Evolutionary conservation across 176 grass and related monocot genomes (phyloP).

Genomic region (Triticum monococcum): DNA sequence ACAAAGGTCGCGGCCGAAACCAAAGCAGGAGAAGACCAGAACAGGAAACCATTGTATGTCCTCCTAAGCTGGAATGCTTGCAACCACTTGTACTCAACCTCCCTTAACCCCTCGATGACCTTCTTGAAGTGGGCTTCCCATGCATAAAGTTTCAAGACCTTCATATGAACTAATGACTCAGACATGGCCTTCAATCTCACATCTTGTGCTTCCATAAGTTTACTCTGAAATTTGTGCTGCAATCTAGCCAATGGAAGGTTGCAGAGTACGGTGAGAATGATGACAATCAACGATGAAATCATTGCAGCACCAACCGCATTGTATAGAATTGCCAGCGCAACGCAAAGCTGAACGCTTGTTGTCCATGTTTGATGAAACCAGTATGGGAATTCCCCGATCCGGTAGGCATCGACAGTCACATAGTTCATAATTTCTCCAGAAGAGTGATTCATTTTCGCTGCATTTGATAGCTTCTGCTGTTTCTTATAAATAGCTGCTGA

Average conservation of each 20-base stretch:
- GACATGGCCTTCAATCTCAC: slow-evolving; percentile 79
- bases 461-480: slow-evolving; percentile 74
- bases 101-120: slow-evolving; percentile 64
- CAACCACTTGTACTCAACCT: slow-evolving; percentile 75
- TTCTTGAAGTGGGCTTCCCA: slow-evolving; percentile 95
- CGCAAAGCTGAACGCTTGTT: slow-evolving; percentile 71
- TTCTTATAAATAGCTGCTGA: slow-evolving; percentile 87
- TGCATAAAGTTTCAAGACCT: slow-evolving; percentile 87
- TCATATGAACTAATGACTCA: slow-evolving; percentile 78
- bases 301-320: slow-evolving; percentile 67
- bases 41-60: slow-evolving; percentile 81
- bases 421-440: slow-evolving; percentile 93
- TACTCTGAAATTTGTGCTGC: slow-evolving; percentile 78
- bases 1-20: slow-evolving; percentile 80
- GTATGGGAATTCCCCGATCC: slow-evolving; percentile 91
- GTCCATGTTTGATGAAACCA: slow-evolving; percentile 98
- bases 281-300: slow-evolving; percentile 65
- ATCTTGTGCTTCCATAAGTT: slow-evolving; percentile 88
- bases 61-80: slow-evolving; percentile 73
- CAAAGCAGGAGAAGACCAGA: slow-evolving; percentile 84
- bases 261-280: slow-evolving; percentile 68
- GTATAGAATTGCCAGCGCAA: slow-evolving; percentile 74
- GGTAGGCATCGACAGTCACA: slow-evolving; percentile 80
- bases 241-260: slow-evolving; percentile 83
- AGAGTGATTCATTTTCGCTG: slow-evolving; percentile 73